phyloP scores from a whole-genome alignment of 164 flowering plant genomes.

The Taxillus chinensis region DNA sequence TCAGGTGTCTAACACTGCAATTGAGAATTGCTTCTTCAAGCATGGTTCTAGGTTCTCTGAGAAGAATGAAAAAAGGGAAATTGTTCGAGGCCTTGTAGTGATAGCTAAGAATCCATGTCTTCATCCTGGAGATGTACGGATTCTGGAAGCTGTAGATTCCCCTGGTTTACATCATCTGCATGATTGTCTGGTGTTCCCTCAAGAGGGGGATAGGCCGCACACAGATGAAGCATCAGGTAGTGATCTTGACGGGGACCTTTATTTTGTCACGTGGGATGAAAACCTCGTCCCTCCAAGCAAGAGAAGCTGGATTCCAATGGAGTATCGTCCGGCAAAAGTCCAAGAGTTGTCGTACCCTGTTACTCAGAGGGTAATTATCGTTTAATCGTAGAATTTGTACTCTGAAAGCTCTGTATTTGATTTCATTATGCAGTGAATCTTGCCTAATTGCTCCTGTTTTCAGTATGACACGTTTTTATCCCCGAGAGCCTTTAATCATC shows the following conservation, averaged over 20 bases:
- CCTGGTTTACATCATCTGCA: slow-evolving; percentile 71
- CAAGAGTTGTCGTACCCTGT: slow-evolving; percentile 33
- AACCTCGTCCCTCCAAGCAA: slow-evolving; percentile 77
- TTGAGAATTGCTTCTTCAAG: slow-evolving; percentile 60
- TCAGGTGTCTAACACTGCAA: slow-evolving; percentile 66
- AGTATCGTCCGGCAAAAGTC: slow-evolving; percentile 49
- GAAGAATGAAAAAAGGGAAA: slow-evolving; percentile 29
- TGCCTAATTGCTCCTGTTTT: not conserved
- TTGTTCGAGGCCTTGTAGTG: slow-evolving; percentile 58
- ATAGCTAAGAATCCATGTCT: slow-evolving; percentile 94
- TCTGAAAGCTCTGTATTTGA: not conserved
- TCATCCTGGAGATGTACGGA: slow-evolving; percentile 90
- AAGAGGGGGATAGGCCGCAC: slow-evolving; percentile 90
- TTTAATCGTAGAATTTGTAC: not conserved
- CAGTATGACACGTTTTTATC: not conserved
- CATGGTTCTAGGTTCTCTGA: slow-evolving; percentile 65
- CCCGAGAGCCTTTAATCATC: too few relatives aligned
- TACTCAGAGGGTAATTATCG: slow-evolving; percentile 30
- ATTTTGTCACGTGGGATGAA: slow-evolving; percentile 89
- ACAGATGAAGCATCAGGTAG: slow-evolving; percentile 95
- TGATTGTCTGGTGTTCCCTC: slow-evolving; percentile 92
- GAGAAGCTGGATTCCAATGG: slow-evolving; percentile 73
- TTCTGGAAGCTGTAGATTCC: slow-evolving; percentile 80
- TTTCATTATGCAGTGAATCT: not conserved
- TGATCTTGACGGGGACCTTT: slow-evolving; percentile 92